Evolutionary conservation across 1,139 yeast genomes (phyloP).

Genomic region (Eremothecium sinecaudum): DNA sequence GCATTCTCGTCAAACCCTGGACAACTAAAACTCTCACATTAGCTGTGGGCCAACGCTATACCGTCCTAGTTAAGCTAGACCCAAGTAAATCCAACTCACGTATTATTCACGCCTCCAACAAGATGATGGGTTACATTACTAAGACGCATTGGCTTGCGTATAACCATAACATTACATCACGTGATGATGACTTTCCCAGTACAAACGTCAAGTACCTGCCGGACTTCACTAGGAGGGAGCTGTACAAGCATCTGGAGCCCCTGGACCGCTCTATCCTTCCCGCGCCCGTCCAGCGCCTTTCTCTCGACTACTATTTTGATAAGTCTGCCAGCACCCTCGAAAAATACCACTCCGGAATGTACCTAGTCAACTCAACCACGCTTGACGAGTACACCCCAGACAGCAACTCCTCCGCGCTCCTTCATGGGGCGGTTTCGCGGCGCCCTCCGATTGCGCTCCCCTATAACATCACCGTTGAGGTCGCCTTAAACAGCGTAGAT

Average conservation of each 20-base stretch:
- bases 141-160: constrained; percentile 16
- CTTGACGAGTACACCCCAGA: constrained; percentile 18
- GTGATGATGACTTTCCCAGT: not conserved
- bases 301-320: constrained; percentile 18
- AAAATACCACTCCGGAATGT: constrained; percentile 14
- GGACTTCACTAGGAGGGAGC: constrained; percentile 17
- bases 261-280: constrained; percentile 7
- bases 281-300: constrained; percentile 10
- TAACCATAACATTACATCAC: not conserved
- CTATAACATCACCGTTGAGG: constrained; percentile 52
- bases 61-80: constrained; percentile 43
- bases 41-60: constrained; percentile 70
- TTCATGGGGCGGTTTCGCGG: constrained; percentile 5
- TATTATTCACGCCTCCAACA: constrained; percentile 23
- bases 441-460: constrained; percentile 35
- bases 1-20: constrained; percentile 49
- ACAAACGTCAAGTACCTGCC: constrained; percentile 12
- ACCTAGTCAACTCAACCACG: constrained; percentile 18
- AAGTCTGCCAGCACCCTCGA: not conserved
- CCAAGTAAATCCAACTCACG: constrained; percentile 16
- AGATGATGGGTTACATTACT: constrained; percentile 19
- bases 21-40: constrained; percentile 48
- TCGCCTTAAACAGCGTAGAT: constrained; percentile 64
- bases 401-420: constrained; percentile 1
- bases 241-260: constrained; percentile 18